Evolutionary conservation across 1,284 basidiomycete species (phyloP).

Genomic region (Crucibulum parvulum): DNA sequence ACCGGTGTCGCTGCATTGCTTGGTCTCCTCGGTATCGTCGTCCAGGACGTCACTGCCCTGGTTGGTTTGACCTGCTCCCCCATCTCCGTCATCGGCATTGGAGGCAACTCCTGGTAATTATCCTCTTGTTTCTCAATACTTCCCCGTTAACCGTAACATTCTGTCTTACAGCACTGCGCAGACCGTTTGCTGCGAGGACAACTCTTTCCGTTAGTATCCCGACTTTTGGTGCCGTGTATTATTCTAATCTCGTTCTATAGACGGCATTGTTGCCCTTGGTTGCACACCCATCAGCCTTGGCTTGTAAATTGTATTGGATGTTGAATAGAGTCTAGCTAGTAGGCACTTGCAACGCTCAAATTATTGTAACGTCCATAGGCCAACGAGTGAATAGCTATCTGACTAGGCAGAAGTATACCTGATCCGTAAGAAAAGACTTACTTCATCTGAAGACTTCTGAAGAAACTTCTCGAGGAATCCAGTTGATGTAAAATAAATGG

Average conservation of each 20-base stretch:
- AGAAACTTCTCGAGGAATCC: constrained; percentile 35
- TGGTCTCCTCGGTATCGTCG: constrained; percentile 3
- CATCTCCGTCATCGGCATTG: neutral
- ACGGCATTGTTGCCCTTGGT: neutral
- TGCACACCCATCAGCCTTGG: neutral
- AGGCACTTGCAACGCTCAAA: no score
- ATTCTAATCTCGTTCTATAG: neutral
- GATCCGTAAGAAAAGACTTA: constrained; percentile 27
- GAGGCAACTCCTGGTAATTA: neutral
- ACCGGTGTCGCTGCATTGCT: neutral
- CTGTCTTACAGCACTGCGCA: neutral
- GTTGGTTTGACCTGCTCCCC: constrained; percentile 2
- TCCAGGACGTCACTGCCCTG: neutral
- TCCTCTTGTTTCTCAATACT: neutral
- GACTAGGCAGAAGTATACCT: constrained; percentile 15
- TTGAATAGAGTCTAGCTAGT: no score
- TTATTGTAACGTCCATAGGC: no score
- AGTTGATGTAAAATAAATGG: constrained; percentile 22
- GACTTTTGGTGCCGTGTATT: neutral
- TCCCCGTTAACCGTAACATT: neutral
- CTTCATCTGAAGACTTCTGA: constrained; percentile 9
- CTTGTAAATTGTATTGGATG: neutral
- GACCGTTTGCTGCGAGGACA: constrained; percentile 8
- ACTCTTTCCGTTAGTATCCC: constrained; percentile 4
- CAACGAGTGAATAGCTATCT: neutral